These are phyloP conservation scores for Nitzschia palea DNA, from an alignment of 108 stramenopile species.

Conservation along the genomic window DNA sequence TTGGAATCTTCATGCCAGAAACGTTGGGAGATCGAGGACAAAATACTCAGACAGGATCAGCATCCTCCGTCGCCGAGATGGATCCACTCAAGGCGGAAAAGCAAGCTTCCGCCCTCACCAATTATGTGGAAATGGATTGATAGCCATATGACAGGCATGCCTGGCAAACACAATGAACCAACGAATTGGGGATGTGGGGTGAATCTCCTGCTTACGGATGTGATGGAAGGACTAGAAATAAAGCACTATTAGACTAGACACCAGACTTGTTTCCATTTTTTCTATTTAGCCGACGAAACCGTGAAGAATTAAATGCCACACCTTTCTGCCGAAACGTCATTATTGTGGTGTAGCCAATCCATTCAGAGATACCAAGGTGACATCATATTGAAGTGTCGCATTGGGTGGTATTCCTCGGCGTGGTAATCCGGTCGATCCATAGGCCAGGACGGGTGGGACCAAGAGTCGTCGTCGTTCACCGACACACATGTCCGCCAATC, in stretches of 20 bases:
- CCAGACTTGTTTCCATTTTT: too few relatives aligned
- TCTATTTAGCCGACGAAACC: too few relatives aligned
- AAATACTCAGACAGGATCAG: not conserved
- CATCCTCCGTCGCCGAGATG: not conserved
- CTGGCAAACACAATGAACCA: too few relatives aligned
- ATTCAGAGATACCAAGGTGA: constrained; percentile 81
- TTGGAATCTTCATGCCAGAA: constrained; percentile 77
- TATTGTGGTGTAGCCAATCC: constrained; percentile 80
- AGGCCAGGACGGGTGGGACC: constrained; percentile 82
- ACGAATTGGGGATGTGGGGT: too few relatives aligned
- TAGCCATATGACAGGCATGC: too few relatives aligned
- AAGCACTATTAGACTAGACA: too few relatives aligned
- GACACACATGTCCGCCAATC: constrained; percentile 60
- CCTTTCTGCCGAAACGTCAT: not conserved
- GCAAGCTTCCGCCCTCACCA: not conserved
- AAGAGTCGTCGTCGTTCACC: constrained; percentile 78
- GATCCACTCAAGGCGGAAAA: not conserved
- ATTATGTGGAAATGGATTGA: not conserved
- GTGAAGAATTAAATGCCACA: too few relatives aligned
- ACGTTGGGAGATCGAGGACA: constrained; percentile 50
- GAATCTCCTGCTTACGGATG: too few relatives aligned
- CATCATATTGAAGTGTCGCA: constrained; percentile 81
- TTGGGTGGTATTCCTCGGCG: constrained; percentile 79
- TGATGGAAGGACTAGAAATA: too few relatives aligned
- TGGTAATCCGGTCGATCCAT: constrained; percentile 71